Evolutionary conservation across 768 basidiomycete genomes (phyloP).

Genomic region (Tricholoma terreum): DNA sequence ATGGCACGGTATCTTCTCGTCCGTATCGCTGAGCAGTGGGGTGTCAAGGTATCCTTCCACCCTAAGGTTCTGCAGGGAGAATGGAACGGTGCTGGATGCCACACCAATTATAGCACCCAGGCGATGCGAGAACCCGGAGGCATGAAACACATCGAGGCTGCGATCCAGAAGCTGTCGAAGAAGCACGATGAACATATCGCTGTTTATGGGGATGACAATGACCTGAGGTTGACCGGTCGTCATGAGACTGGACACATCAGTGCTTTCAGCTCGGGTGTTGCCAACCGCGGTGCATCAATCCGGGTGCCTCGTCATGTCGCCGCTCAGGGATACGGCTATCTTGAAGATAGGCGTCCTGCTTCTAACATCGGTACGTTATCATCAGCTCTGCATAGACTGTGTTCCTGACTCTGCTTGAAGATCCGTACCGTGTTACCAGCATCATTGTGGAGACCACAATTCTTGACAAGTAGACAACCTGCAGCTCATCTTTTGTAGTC

Average conservation of each 20-base stretch:
- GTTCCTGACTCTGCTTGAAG: constrained; percentile 33
- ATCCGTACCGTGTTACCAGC: constrained; percentile 92
- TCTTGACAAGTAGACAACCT: constrained; percentile 51
- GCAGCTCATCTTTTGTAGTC: constrained; percentile 3
- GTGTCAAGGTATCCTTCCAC: constrained; percentile 97
- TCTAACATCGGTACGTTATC: constrained; percentile 85
- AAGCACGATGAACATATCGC: constrained; percentile 95
- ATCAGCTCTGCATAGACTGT: constrained; percentile 2
- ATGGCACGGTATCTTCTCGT: constrained; percentile 96
- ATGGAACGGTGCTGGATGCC: constrained; percentile 99
- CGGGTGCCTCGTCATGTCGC: constrained; percentile 95
- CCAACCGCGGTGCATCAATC: constrained; percentile 96
- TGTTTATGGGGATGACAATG: constrained; percentile 98
- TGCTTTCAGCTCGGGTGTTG: constrained; percentile 90
- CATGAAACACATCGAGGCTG: constrained; percentile 86
- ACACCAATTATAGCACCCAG: constrained; percentile 97
- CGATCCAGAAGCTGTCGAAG: constrained; percentile 90
- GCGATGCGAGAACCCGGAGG: constrained; percentile 93
- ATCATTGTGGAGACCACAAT: constrained; percentile 88
- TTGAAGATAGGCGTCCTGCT: constrained; percentile 96
- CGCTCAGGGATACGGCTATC: constrained; percentile 89
- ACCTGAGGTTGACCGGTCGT: constrained; percentile 89
- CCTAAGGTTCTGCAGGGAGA: constrained; percentile 96
- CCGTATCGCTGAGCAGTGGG: constrained; percentile 98
- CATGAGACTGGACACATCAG: constrained; percentile 98